Base-by-base conservation (phyloP, 768 basidiomycete genomes). In the Suillus spraguei region DNA sequence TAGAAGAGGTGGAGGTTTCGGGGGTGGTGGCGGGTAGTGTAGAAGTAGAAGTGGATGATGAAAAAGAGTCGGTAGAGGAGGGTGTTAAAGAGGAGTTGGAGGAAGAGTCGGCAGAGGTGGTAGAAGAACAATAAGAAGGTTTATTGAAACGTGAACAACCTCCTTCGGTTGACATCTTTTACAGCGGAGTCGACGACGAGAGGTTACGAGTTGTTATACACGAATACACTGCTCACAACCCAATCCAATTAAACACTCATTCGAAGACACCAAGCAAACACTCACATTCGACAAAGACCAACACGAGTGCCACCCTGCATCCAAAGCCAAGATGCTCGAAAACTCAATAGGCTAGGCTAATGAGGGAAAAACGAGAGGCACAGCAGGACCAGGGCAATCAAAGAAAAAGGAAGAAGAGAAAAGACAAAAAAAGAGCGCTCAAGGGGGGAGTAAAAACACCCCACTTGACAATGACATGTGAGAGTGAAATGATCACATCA, bases 401-500 rank as follows among this genome's bases (percentile, higher is more conserved):
- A 56, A 38, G n/a, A 56, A 16, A 32, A 6, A 9, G 24, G 56
- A 7, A 3, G 4, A 11, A n/a, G 3, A 28, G 38, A 11, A n/a
- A 5, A 28, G 38, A 9, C 9, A 28, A 42, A 44, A 46, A 47
- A 14, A 42, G 17, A 22, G 46, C 58, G 58, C 38, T 13, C 16
- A 49, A 49, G 36, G 36, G 60, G 56, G 28, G 35, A 36, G 24
- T 22, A 24, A 39, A 39, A 50, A 9, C 20, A 35, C 20, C 33
- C 33, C 50, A 20, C 17, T 44, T 53, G 38, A 39, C 36, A 38
- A 38, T 53, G 52, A 44, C 44, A 39, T 61, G 59, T 47, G 59
- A 61, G 62, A 47, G 62, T 24, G 35, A 4, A 5, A 16, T 5
- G 16, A 50, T 50, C 49, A 28, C 55, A 47, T 63, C 46, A 60